Percentiles rank a stretch among this genome's conserved stretches.
phyloP scores from a whole-genome alignment of 306 rosid species.

The Quercus gilva region DNA sequence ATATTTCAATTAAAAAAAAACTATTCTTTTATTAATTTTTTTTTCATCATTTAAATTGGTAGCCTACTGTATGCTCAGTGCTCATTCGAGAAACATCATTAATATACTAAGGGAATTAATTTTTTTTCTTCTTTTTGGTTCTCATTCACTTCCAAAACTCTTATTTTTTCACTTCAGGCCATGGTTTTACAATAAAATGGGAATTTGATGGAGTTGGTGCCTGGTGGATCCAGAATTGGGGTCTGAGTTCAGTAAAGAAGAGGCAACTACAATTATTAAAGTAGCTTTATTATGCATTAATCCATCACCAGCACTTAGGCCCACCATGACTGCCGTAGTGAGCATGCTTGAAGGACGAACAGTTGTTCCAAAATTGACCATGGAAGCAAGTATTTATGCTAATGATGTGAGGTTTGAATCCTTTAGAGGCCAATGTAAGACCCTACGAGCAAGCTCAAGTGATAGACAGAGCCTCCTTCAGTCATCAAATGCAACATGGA shows the following conservation, averaged over 20 bases:
- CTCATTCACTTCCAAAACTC: neutral
- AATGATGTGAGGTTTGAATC: slow-evolving; percentile 42
- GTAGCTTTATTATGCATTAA: slow-evolving; percentile 54
- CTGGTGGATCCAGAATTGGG: slow-evolving; percentile 54
- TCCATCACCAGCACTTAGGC: slow-evolving; percentile 43
- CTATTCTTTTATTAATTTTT: no score
- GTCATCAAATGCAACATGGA: neutral
- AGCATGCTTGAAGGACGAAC: slow-evolving; percentile 60
- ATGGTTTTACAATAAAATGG: slow-evolving; percentile 27
- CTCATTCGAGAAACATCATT: no score
- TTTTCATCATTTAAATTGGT: no score
- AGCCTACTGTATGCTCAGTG: no score
- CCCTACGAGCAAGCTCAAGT: neutral
- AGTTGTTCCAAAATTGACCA: slow-evolving; percentile 30
- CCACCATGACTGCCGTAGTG: slow-evolving; percentile 61
- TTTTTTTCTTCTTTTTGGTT: neutral
- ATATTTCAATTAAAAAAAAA: no score
- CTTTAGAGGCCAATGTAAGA: slow-evolving; percentile 21
- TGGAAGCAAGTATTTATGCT: slow-evolving; percentile 16
- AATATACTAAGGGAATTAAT: no score
- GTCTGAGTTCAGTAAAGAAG: slow-evolving; percentile 36
- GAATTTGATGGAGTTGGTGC: slow-evolving; percentile 40
- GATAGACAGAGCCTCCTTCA: neutral
- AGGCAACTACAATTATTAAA: slow-evolving; percentile 37
- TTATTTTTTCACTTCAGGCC: slow-evolving; percentile 5